Conservation (phyloP, 768 basidiomycete species). For the Hypholoma fasciculare region DNA sequence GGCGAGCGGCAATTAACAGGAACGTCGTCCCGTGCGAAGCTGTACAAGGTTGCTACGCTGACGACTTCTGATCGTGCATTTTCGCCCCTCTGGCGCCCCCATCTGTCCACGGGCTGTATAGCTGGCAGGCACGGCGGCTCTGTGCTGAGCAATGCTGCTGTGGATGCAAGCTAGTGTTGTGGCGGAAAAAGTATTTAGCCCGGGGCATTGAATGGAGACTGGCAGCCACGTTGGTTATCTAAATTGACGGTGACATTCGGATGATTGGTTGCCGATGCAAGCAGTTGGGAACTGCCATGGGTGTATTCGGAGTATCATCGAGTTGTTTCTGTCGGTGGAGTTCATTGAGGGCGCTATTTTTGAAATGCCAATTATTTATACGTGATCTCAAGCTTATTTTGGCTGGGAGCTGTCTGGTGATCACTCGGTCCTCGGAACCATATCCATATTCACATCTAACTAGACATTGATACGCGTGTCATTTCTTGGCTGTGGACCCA, state of each 20-base stretch:
- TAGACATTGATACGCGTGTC: background rate
- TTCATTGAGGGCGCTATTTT: background rate
- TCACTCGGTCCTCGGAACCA: background rate
- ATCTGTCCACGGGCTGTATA: background rate
- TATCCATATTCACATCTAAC: no score
- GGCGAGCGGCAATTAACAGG: slow-evolving; percentile 18
- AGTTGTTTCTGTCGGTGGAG: slow-evolving; percentile 3
- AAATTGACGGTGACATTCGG: slow-evolving; percentile 17
- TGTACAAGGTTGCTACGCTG: slow-evolving; percentile 18
- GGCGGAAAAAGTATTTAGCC: background rate
- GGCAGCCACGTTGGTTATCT: slow-evolving; percentile 17
- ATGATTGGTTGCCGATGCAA: slow-evolving; percentile 17
- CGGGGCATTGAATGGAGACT: background rate
- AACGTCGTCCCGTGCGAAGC: slow-evolving; percentile 20
- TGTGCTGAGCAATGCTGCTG: no score
- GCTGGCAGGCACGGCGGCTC: background rate
- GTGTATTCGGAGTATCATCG: background rate
- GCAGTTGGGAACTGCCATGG: background rate
- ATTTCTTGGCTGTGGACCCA: slow-evolving; percentile 9
- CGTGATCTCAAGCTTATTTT: slow-evolving; percentile 1
- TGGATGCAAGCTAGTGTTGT: background rate
- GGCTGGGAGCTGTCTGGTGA: background rate
- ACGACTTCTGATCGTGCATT: slow-evolving; percentile 8
- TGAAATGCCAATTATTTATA: background rate
- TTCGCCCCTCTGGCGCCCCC: background rate